phyloP scores from a whole-genome alignment of 2,329 filamentous ascomycete species.

The Penicillium vulpinum region DNA sequence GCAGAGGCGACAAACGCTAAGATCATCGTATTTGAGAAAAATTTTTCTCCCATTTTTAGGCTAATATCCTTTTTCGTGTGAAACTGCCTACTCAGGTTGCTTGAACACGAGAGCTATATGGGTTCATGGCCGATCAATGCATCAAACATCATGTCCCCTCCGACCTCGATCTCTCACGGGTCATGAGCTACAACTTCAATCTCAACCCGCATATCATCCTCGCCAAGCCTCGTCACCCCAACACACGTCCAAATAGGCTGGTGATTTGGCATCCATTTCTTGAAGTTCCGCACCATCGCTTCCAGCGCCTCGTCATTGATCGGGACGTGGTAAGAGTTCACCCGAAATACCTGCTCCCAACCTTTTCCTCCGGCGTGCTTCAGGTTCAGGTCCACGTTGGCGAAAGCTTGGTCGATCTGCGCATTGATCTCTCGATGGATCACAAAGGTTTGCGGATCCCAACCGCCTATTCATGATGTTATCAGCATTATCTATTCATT shows the following conservation, averaged over 20 bases:
- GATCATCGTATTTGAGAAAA: not conserved
- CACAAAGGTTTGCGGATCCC: slow-evolving; percentile 28
- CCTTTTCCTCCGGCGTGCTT: slow-evolving; percentile 55
- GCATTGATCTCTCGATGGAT: slow-evolving; percentile 42
- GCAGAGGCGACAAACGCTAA: slow-evolving; percentile 16
- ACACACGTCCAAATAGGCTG: slow-evolving; percentile 57
- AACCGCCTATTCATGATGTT: slow-evolving; percentile 33
- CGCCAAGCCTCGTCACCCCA: slow-evolving; percentile 51
- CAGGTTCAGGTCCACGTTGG: slow-evolving; percentile 56
- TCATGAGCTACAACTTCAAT: slow-evolving; percentile 58
- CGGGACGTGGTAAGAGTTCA: slow-evolving; percentile 50
- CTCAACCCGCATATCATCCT: slow-evolving; percentile 58
- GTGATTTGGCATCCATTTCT: slow-evolving; percentile 55
- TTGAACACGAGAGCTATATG: not conserved
- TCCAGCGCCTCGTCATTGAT: slow-evolving; percentile 42
- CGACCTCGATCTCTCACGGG: slow-evolving; percentile 1
- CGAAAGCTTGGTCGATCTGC: slow-evolving; percentile 56
- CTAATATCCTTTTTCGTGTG: not conserved
- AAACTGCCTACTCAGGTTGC: not conserved
- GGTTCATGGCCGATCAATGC: not conserved
- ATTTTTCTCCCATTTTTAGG: not conserved
- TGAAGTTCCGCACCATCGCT: slow-evolving; percentile 51
- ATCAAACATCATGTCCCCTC: not conserved
- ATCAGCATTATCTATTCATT: not conserved
- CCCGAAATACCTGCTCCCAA: slow-evolving; percentile 51